phyloP scores from a whole-genome alignment of 139 green algal species.

The Zygnema circumcarinatum region DNA sequence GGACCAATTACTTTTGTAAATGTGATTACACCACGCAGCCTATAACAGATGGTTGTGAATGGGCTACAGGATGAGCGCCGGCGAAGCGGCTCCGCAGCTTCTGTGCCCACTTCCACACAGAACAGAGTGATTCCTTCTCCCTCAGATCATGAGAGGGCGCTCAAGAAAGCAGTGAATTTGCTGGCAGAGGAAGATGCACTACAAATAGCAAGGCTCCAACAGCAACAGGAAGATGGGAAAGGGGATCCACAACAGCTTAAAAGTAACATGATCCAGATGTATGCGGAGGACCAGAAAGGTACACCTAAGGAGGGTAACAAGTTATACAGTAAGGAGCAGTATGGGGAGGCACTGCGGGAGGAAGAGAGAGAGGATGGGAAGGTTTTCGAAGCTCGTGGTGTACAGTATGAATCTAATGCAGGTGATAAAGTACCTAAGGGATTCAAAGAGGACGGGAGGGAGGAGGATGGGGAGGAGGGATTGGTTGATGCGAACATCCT shows the following conservation, averaged over 20 bases:
- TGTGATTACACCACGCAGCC: neutral
- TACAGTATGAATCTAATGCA: too few relatives aligned
- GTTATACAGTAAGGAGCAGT: too few relatives aligned
- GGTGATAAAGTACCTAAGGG: too few relatives aligned
- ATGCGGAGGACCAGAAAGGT: neutral
- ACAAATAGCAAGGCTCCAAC: neutral
- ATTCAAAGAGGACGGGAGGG: neutral
- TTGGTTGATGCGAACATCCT: conserved; percentile 8
- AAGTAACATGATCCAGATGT: neutral
- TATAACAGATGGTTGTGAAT: neutral
- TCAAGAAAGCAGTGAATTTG: conserved; percentile 9
- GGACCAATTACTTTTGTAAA: neutral
- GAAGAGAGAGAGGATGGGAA: neutral
- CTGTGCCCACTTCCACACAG: conserved; percentile 12
- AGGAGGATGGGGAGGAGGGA: conserved; percentile 14
- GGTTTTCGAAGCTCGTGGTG: too few relatives aligned
- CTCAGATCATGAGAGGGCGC: conserved; percentile 6
- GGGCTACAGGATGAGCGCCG: conserved; percentile 19
- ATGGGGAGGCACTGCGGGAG: too few relatives aligned
- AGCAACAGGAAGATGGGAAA: neutral
- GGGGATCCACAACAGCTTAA: neutral
- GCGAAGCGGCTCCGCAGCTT: neutral
- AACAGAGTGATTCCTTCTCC: neutral
- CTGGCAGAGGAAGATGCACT: conserved; percentile 38
- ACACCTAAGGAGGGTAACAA: too few relatives aligned